Conservation (phyloP, 2,329 filamentous ascomycete species). For the Ophiosphaerella narmari region DNA sequence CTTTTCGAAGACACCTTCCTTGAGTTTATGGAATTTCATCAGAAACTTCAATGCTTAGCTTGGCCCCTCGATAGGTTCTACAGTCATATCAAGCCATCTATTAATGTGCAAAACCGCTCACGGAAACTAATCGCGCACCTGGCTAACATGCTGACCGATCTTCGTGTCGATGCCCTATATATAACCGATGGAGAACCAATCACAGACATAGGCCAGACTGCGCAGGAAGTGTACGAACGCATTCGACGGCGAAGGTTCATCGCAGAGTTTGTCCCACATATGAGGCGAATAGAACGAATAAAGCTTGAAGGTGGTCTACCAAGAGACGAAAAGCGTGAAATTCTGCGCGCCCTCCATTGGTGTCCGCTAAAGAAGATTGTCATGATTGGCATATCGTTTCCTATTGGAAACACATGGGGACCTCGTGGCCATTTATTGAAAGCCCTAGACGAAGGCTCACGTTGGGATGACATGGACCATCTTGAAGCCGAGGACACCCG, state of each 20-base stretch:
- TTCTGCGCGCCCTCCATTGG: constrained; percentile 48
- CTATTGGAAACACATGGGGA: constrained; percentile 54
- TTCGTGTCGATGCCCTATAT: constrained; percentile 49
- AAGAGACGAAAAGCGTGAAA: constrained; percentile 53
- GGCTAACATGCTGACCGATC: constrained; percentile 45
- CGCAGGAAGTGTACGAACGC: constrained; percentile 22
- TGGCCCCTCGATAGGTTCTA: constrained; percentile 56
- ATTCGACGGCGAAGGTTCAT: constrained; percentile 47
- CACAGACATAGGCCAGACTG: constrained; percentile 30
- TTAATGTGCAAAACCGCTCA: constrained; percentile 27
- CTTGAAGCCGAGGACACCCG: constrained; percentile 38
- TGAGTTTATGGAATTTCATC: constrained; percentile 51
- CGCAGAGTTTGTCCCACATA: constrained; percentile 47
- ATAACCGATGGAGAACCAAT: constrained; percentile 32
- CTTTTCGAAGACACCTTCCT: constrained; percentile 47
- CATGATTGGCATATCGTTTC: constrained; percentile 51
- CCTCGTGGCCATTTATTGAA: constrained; percentile 38
- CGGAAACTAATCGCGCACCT: constrained; percentile 46
- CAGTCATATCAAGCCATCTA: constrained; percentile 28
- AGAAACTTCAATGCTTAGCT: constrained; percentile 50
- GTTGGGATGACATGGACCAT: constrained; percentile 21
- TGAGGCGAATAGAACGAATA: constrained; percentile 49
- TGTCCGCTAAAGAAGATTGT: constrained; percentile 52
- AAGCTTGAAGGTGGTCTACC: constrained; percentile 56
- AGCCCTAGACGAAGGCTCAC: constrained; percentile 31